Conservation (phyloP, 257 asterid genomes). For the Nicotiana noctiflora region DNA sequence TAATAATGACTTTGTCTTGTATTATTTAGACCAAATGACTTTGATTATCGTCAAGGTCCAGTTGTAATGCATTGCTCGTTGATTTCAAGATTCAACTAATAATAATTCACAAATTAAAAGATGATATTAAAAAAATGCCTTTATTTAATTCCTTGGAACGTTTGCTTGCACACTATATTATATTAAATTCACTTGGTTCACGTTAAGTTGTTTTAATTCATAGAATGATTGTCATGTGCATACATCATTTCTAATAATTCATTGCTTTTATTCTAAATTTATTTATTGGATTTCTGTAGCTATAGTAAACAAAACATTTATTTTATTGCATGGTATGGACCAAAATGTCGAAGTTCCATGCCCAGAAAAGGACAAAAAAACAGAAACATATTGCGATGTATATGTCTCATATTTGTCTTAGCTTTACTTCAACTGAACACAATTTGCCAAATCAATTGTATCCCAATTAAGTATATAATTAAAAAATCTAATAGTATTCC, state of each 20-base stretch:
- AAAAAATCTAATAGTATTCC: neutral
- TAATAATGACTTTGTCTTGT: constrained; percentile 46
- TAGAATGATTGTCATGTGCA: constrained; percentile 11
- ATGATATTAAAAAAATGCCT: too few species aligned
- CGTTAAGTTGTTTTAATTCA: neutral
- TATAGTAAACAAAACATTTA: neutral
- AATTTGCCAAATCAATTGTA: neutral
- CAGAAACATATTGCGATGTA: constrained; percentile 1
- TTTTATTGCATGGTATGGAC: constrained; percentile 1
- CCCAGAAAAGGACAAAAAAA: neutral
- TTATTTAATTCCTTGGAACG: neutral
- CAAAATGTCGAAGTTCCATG: neutral
- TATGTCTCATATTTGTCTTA: neutral
- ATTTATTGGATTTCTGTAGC: neutral
- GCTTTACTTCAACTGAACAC: neutral
- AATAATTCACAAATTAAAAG: neutral
- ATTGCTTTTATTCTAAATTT: neutral
- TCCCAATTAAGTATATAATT: neutral
- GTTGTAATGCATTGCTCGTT: constrained; percentile 6
- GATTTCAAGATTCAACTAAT: constrained; percentile 3
- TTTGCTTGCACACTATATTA: neutral
- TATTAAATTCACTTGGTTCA: neutral
- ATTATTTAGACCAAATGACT: constrained; percentile 63
- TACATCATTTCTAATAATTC: constrained; percentile 4
- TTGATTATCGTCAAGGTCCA: constrained; percentile 38